Evolutionary conservation across 1,284 basidiomycete genomes (phyloP), one percentile per base, ranked within the genome.

Genomic region (Neotropicomus parvogracilis): DNA sequence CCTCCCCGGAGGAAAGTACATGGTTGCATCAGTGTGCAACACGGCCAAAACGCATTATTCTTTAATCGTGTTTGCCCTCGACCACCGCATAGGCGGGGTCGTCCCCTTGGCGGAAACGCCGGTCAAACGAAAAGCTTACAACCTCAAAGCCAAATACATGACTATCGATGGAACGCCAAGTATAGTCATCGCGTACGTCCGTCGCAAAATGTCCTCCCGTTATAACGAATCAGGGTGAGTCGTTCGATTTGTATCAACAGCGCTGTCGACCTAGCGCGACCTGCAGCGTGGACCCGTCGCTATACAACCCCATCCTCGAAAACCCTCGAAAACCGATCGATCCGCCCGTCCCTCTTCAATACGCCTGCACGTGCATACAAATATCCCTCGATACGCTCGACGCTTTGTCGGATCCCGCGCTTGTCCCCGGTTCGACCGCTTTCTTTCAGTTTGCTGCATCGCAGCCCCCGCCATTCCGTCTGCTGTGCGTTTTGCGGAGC

Each of bases 1-100:
- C 20, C 72, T 87, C 7, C 81, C 85, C 4, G 86, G 86, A 1
- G 83, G 86, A 19, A 81, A 83, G 54, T 84, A 82, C 53, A 71
- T 87, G 49, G 67, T 85, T 26, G 80, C 80, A 0, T 83, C 81
- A 6, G 75, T 80, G 8, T 72, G 70, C 50, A 77, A 81, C 56
- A 53, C 54, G 2, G 58, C 56, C 4, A 68, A 67, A 32, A 68
- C 66, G 29, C 69, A 71, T 29, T 82, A 77, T 60, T 75, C 71
- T 24, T 56, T 88, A 17, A 62, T 75, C 13, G 63, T 87, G 2
- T 84, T 75, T 54, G 71, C 71, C 19, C 64, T 88, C 52, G 84
- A 87, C 57, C 75, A 80, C 48, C 73, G 74, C 35, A 66, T 62
- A 27, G 57, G 68, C 41, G 75, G 73, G 12, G 69, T 73, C 7